Base-by-base conservation (phyloP, 2,329 filamentous ascomycete genomes). In the Aureobasidium sp. region DNA sequence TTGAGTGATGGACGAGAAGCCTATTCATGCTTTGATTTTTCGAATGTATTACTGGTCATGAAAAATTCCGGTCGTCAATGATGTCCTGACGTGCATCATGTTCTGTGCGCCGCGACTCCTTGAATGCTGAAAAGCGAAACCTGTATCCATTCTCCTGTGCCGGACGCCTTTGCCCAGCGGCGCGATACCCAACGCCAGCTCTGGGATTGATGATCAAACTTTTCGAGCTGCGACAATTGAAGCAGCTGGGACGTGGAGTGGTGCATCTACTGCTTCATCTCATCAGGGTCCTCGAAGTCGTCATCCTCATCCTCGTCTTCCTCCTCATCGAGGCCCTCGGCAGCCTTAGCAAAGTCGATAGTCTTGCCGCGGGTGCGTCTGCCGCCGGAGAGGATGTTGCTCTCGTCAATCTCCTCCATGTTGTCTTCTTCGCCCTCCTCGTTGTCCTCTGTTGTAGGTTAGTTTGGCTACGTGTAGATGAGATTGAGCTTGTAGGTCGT, bases 321-420 rank as follows among this genome's bases (percentile, higher is more conserved):
- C n/a, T 83, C 80, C 59, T 77, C 80, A 41, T 80, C 82, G 63
- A 86, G 80, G 70, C 95, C 83, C 71, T 86, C 79, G 22, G 88
- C 89, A 17, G 90, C 90, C 76, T 95, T 90, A 64, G 86, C 86
- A 73, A 88, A 97, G 78, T 97, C 88, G 68, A 97, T 96, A 66
- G 84, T 79, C 71, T 88, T 88, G 67, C 90, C 90, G 66, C 91
- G 91, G 59, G 91, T 97, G 71, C 93, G 91, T 63, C 84, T 81
- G 58, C 85, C 85, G 59, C 78, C 79, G 55, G 74, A 69, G 66
- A 97, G 83, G 69, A 97, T 95, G 79, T 97, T 97, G 69, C 81
- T 80, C 54, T 81, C 76, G 68, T 95, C 88, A 69, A 98, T 96
- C 73, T 91, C 90, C 68, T 94, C 88, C 78, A 95, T 81, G 70